Conservation (phyloP, 768 basidiomycete species). For the Thelephora ganbajun region DNA sequence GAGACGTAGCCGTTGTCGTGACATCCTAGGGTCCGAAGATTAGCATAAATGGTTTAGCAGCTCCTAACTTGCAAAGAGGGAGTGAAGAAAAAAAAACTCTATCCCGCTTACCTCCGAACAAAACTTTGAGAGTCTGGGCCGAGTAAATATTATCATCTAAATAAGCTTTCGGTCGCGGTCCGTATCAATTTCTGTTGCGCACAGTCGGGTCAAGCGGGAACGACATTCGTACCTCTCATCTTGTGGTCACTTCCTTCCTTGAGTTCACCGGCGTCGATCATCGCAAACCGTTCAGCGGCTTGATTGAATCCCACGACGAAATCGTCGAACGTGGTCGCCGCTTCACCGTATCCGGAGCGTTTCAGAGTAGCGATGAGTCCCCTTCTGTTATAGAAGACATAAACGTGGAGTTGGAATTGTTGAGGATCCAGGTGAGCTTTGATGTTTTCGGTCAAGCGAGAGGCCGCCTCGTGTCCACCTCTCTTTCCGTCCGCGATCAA, state of each 20-base stretch:
- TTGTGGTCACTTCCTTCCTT: constrained; percentile 71
- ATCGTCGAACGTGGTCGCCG: constrained; percentile 37
- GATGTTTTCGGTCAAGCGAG: constrained; percentile 23
- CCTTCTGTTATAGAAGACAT: constrained; percentile 49
- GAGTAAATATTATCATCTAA: constrained; percentile 30
- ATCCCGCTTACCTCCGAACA: constrained; percentile 43
- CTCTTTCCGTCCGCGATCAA: constrained; percentile 39
- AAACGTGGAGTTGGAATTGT: constrained; percentile 40
- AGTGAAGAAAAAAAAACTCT: too few species aligned
- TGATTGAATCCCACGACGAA: constrained; percentile 62
- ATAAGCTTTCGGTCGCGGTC: constrained; percentile 17
- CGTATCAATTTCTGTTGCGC: constrained; percentile 5
- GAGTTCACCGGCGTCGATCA: constrained; percentile 55
- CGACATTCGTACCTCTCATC: constrained; percentile 42
- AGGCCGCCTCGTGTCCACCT: constrained; percentile 45
- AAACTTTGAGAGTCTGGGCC: constrained; percentile 49
- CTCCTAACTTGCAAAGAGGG: neutral
- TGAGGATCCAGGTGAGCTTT: constrained; percentile 13
- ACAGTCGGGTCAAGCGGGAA: neutral
- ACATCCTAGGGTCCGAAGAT: constrained; percentile 28
- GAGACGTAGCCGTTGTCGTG: constrained; percentile 65
- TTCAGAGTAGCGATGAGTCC: constrained; percentile 40
- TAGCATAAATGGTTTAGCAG: neutral
- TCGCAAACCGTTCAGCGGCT: constrained; percentile 48
- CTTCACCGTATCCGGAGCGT: constrained; percentile 19